Evolutionary conservation across 768 basidiomycete genomes (phyloP).

Genomic region (Tylopilus plumbeoviolaceoides): DNA sequence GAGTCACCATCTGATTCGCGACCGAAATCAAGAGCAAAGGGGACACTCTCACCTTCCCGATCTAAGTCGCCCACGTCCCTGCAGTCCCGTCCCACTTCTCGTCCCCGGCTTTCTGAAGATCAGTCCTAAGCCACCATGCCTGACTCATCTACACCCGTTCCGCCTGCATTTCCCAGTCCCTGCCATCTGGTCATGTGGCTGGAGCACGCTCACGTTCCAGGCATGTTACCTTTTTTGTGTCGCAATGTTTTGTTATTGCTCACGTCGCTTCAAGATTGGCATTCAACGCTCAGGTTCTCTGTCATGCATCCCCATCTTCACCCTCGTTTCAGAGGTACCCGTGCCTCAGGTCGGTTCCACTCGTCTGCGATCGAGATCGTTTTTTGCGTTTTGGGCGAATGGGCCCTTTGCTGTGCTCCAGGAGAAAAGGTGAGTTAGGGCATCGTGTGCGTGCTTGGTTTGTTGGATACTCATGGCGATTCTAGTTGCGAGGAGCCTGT

Average conservation of each 20-base stretch:
- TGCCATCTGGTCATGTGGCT: conserved; percentile 15
- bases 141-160: conserved; percentile 5
- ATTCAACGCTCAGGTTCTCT: conserved; percentile 12
- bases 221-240: conserved; percentile 13
- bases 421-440: conserved; percentile 18
- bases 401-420: background rate
- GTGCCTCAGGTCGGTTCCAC: conserved; percentile 48
- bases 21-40: conserved; percentile 17
- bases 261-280: background rate
- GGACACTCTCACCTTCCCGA: conserved; percentile 14
- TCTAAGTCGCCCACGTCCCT: conserved; percentile 11
- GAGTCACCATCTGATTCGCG: conserved; percentile 17
- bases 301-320: background rate
- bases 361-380: conserved; percentile 64
- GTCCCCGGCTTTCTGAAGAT: conserved; percentile 16
- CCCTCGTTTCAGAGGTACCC: conserved; percentile 45
- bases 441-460: background rate
- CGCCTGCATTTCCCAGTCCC: conserved; percentile 11
- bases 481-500: conserved; percentile 23
- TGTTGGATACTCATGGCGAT: background rate
- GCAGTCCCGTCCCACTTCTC: conserved; percentile 16
- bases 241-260: conserved; percentile 9
- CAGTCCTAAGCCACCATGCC: background rate
- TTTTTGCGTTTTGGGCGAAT: conserved; percentile 61
- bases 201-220: conserved; percentile 22